These are phyloP conservation scores for Diplodia mutila DNA, from an alignment of 2,329 filamentous ascomycete genomes.

Conservation along the genomic window DNA sequence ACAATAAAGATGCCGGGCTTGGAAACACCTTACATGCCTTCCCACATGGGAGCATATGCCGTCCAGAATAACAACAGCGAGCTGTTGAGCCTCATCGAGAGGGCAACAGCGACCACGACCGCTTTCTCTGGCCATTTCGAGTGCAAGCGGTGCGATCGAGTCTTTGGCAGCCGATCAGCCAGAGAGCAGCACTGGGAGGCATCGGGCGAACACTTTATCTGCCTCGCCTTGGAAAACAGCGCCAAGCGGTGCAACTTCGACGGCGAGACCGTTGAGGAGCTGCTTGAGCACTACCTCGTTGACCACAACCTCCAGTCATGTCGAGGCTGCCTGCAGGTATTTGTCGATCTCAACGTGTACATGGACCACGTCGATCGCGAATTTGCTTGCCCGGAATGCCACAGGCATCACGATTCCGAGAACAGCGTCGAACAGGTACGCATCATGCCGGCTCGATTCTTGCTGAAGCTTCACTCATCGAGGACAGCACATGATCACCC, in stretches of 20 bases:
- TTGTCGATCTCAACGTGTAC: constrained; percentile 2
- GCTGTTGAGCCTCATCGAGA: neutral
- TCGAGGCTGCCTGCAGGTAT: constrained; percentile 9
- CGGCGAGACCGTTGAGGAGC: neutral
- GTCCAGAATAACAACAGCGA: neutral
- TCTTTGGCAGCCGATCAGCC: constrained; percentile 10
- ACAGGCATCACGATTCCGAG: constrained; percentile 1
- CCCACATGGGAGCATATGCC: neutral
- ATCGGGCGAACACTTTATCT: constrained; percentile 3
- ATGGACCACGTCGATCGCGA: constrained; percentile 6
- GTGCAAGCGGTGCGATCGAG: constrained; percentile 6
- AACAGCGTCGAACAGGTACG: constrained; percentile 9
- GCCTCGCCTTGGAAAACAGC: neutral
- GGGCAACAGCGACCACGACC: neutral
- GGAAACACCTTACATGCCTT: neutral
- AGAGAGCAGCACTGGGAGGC: constrained; percentile 9
- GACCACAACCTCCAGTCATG: constrained; percentile 8
- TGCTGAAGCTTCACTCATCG: neutral
- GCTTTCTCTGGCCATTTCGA: neutral
- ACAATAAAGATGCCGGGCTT: neutral
- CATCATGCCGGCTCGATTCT: neutral
- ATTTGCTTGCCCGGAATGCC: constrained; percentile 9
- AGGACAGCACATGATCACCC: constrained; percentile 6
- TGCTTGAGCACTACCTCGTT: constrained; percentile 1
- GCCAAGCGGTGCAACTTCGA: constrained; percentile 2